Evolutionary conservation across 2,329 filamentous ascomycete genomes (phyloP), one percentile per base, ranked within the genome.

Genomic region (Calonectria hawksworthii): DNA sequence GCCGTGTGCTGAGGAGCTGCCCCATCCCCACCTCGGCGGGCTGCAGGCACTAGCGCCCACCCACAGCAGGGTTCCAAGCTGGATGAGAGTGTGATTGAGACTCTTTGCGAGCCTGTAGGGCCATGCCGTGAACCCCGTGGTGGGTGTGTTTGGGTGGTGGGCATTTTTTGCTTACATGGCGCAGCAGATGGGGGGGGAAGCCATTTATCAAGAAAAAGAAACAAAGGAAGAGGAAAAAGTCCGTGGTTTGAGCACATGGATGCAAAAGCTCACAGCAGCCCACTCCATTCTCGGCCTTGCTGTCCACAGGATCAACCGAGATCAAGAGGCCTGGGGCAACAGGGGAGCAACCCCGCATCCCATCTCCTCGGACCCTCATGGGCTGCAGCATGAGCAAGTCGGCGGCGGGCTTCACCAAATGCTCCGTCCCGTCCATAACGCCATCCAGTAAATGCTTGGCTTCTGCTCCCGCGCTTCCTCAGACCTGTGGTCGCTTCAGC

Each of bases 291-390:
- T 56, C 30, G 7, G 36, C 56, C 56, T 23, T 28, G 56, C 23
- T 30, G 34, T 41, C 34, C 56, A 61, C 67, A 32, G 68, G 47
- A 71, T 59, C 44, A 72, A 54, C 70, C 64, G 44, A 72, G 70
- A 72, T 72, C 52, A 59, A 63, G 26, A 68, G 54, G 28, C 38
- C 44, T 32, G 54, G 70, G 70, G 50, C 52, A 68, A 56, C 52
- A 67, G 63, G 64, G 70, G 70, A 56, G 23, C 26, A 38, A 73
- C 71, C 71, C 71, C 66, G 71, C 66, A 73, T 68, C 71, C 47
- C 63, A 68, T 73, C 65, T 69, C 66, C 66, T 32, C 26, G 30
- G 52, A 51, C 56, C 56, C 23, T 50, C 63, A 61, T 72, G 63
- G 51, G 51, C 11, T 61, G 63, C 70, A 72, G 52, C 50, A 34